Evolutionary conservation across 2,329 filamentous ascomycete species (phyloP), one percentile per base, ranked within the genome.

Genomic region (Graphiopsis chlorocephala): DNA sequence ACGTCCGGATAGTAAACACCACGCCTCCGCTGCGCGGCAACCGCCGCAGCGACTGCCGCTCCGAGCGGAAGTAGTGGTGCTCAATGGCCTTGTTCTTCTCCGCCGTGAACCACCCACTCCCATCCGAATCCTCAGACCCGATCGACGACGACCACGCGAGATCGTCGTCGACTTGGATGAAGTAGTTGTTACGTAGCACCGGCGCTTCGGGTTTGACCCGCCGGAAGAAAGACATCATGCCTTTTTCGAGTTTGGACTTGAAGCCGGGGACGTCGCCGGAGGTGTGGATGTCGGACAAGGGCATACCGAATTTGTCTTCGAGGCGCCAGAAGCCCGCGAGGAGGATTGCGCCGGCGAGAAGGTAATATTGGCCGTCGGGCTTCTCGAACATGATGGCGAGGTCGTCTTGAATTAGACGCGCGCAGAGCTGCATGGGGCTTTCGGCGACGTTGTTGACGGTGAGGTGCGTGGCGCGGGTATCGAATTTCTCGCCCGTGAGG

Each of bases 291-390:
- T 93, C 88, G 0, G 86, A 88, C 7, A 96, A 79, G 1, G 84
- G 82, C 91, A 95, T 93, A 26, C 90, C 89, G 72, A 89, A 86
- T 77, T 96, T 96, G 74, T 96, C 91, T 64, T 86, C 82, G 0
- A 96, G 81, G 2, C 90, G 85, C 92, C 92, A 96, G 81, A 96
- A 96, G 0, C 92, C 92, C 0, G 92, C 85, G 0, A 96, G 83
- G 2, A 95, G 81, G 64, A 95, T 88, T 0, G 89, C 84, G 0
- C 91, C 92, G 0, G 90, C 90, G 1, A 93, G 84, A 0, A 96
- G 85, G 74, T 93, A 92, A 79, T 94, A 94, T 75, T 93, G 86
- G 0, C 91, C 90, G 72, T 96, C 91, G 0, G 82, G 75, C 23
- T 81, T 83, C 77, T 95, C 91, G 70, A 94, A 83, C 91, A 96